phyloP scores from a whole-genome alignment of 371 early-diverging fungal species.

The Mucor irregularis region DNA sequence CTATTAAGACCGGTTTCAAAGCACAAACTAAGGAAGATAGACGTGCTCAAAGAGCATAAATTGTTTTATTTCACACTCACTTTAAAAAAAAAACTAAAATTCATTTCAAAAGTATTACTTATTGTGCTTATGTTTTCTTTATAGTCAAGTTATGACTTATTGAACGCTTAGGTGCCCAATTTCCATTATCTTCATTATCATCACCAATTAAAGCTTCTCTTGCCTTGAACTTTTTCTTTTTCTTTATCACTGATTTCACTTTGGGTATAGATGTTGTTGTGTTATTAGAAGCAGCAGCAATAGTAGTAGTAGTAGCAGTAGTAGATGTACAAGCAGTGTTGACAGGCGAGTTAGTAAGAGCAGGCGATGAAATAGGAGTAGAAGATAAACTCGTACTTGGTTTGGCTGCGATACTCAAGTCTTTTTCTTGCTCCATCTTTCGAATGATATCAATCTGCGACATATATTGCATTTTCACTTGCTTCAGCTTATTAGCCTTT shows the following conservation, averaged over 20 bases:
- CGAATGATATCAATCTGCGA: conserved; percentile 38
- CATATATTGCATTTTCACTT: conserved; percentile 28
- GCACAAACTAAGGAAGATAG: conserved; percentile 77
- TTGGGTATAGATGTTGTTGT: conserved; percentile 8
- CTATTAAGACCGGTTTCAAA: conserved; percentile 98
- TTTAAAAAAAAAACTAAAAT: background rate
- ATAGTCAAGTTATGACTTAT: conserved; percentile 16
- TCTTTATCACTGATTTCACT: conserved; percentile 12
- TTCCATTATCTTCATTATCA: conserved; percentile 13
- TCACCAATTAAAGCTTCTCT: conserved; percentile 27
- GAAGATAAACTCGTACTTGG: background rate
- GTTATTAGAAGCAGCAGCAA: no score
- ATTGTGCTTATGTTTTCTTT: background rate
- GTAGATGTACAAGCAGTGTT: no score
- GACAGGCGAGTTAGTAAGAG: no score
- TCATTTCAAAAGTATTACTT: no score
- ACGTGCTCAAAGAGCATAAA: conserved; percentile 56
- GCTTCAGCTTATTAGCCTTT: conserved; percentile 33
- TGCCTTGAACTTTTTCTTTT: conserved; percentile 35
- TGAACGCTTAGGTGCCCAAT: conserved; percentile 24
- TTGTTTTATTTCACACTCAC: conserved; percentile 4
- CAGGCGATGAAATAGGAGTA: background rate
- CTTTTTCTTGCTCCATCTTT: conserved; percentile 37
- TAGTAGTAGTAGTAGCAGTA: no score
- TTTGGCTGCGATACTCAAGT: conserved; percentile 36